Conservation (phyloP, 257 asterid species). For the Solanum megistacrolobum region DNA sequence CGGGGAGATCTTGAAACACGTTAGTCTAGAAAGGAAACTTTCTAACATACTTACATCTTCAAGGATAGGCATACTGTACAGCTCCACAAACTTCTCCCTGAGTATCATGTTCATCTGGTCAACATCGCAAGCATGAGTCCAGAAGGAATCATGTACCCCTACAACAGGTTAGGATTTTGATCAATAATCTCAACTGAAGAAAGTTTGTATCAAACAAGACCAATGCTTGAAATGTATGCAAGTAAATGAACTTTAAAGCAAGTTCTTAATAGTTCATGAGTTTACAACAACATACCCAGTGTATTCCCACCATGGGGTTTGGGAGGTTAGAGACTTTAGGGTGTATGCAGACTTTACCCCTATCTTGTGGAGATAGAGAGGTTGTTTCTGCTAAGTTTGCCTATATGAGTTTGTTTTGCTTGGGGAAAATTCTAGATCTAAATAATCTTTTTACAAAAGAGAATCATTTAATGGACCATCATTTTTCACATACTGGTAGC, state of each 20-base stretch:
- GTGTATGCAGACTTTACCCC: background rate
- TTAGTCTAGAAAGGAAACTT: background rate
- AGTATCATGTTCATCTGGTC: slow-evolving; percentile 81
- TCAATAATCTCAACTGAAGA: background rate
- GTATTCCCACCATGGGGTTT: background rate
- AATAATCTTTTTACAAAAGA: background rate
- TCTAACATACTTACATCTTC: slow-evolving; percentile 60
- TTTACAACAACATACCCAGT: background rate
- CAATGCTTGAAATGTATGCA: background rate
- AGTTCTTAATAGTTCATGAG: background rate
- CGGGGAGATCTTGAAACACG: background rate
- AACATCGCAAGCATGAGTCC: slow-evolving; percentile 95
- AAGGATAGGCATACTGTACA: slow-evolving; percentile 69
- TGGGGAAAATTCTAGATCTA: background rate
- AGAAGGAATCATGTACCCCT: slow-evolving; percentile 97
- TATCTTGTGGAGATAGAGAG: background rate
- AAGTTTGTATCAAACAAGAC: background rate
- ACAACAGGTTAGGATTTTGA: background rate
- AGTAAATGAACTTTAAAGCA: background rate
- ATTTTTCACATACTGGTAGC: background rate
- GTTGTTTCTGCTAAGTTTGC: background rate
- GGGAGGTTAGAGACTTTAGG: background rate
- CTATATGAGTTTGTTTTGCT: background rate
- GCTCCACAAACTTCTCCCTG: slow-evolving; percentile 78
- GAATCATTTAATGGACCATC: background rate